phyloP scores from a whole-genome alignment of 108 stramenopile species.

The Pseudonitzschia pungens region DNA sequence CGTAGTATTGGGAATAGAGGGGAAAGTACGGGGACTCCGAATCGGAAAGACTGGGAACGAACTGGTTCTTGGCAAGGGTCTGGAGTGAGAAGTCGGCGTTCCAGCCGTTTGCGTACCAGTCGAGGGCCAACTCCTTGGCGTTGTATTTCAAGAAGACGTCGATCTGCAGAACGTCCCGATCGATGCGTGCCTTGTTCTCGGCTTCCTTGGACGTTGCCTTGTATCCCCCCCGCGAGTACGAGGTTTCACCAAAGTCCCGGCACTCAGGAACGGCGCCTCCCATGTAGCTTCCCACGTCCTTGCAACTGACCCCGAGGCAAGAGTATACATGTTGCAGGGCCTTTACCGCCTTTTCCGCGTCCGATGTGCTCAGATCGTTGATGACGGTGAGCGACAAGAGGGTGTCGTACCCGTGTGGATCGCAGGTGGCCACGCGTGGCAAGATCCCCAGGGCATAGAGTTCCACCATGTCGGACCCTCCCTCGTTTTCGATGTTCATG shows the following conservation, averaged over 20 bases:
- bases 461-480: slow-evolving; percentile 43
- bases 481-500: slow-evolving; percentile 27
- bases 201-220: background rate
- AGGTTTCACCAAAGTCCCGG: background rate
- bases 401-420: slow-evolving; percentile 31
- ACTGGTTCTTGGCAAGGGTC: slow-evolving; percentile 33
- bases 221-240: slow-evolving; percentile 25
- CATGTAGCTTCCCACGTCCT: slow-evolving; percentile 48
- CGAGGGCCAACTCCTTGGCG: slow-evolving; percentile 42
- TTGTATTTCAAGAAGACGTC: slow-evolving; percentile 37
- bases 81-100: slow-evolving; percentile 38
- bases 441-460: slow-evolving; percentile 53
- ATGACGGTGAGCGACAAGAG: slow-evolving; percentile 33
- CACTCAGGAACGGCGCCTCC: slow-evolving; percentile 40
- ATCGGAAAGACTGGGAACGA: slow-evolving; percentile 22
- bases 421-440: slow-evolving; percentile 52
- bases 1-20: slow-evolving; percentile 19
- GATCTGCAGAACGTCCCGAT: slow-evolving; percentile 57
- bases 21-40: slow-evolving; percentile 10
- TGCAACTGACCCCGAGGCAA: slow-evolving; percentile 56
- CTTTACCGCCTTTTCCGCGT: slow-evolving; percentile 23
- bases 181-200: slow-evolving; percentile 30
- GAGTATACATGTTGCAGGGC: slow-evolving; percentile 43
- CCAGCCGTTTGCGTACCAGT: slow-evolving; percentile 58
- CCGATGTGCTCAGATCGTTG: slow-evolving; percentile 11